A percentile compares a stretch with the other conserved stretches of the same genome.
Evolutionary conservation across 2,329 filamentous ascomycete species (phyloP).

Genomic region (Chaetomium sp.): DNA sequence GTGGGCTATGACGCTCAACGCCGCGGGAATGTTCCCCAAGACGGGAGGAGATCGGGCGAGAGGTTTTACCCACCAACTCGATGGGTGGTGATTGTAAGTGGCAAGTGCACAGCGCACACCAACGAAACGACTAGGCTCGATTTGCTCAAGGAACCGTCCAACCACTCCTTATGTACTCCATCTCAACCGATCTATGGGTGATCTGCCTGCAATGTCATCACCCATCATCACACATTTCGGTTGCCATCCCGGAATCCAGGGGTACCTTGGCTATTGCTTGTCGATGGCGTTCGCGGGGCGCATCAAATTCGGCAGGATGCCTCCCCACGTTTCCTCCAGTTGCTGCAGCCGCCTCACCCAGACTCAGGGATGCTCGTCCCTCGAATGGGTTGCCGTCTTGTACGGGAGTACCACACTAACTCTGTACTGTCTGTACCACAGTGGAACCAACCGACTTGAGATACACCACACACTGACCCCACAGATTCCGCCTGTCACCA

Average conservation of each 20-base stretch:
- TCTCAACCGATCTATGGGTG: not conserved
- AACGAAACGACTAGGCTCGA: not conserved
- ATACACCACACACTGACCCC: conserved; percentile 22
- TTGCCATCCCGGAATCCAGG: not conserved
- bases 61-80: not conserved
- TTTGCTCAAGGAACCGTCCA: not conserved
- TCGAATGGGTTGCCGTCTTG: conserved; percentile 13
- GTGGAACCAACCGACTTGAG: conserved; percentile 13
- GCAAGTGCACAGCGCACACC: not conserved
- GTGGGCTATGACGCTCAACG: not conserved
- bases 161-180: not conserved
- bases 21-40: not conserved
- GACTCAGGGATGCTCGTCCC: conserved; percentile 12
- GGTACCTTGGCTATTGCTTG: not conserved
- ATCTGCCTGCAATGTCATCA: not conserved
- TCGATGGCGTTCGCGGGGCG: conserved; percentile 6
- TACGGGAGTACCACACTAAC: not conserved
- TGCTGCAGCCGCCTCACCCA: conserved; percentile 15
- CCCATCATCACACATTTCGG: not conserved
- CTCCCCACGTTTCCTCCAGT: conserved; percentile 16
- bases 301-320: conserved; percentile 6
- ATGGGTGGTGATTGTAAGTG: not conserved
- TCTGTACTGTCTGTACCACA: not conserved
- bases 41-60: not conserved
- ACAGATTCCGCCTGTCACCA: conserved; percentile 21